Conservation (phyloP, 345 rosid species). For the Luvunga scandens region DNA sequence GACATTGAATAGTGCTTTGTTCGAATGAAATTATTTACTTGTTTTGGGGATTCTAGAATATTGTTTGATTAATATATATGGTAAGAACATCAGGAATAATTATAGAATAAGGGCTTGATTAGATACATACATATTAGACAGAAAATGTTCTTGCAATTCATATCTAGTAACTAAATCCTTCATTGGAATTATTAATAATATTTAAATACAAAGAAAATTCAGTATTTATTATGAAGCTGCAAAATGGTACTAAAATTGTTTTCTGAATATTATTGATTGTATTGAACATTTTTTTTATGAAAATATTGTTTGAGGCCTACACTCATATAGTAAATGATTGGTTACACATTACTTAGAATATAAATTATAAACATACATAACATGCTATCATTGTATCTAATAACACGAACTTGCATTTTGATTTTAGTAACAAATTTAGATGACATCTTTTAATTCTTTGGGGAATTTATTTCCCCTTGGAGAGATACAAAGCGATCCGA, state of each 20-base stretch:
- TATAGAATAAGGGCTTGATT: background rate
- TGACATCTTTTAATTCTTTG: too few species aligned
- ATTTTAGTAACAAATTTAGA: too few species aligned
- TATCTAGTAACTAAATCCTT: background rate
- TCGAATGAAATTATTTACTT: conserved; percentile 13
- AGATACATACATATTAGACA: background rate
- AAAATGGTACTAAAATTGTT: background rate
- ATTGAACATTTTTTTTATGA: background rate
- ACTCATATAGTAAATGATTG: too few species aligned
- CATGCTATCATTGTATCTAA: too few species aligned
- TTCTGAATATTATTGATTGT: background rate
- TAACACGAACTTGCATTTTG: too few species aligned
- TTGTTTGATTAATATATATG: background rate
- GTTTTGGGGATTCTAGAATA: conserved; percentile 14
- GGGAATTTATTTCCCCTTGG: background rate
- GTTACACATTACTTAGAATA: too few species aligned
- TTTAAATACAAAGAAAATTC: too few species aligned
- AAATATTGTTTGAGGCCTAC: too few species aligned
- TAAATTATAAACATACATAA: too few species aligned
- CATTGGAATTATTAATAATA: background rate
- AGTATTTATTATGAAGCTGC: background rate
- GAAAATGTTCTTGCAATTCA: background rate
- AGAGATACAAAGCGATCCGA: background rate
- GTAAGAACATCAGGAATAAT: conserved; percentile 4
- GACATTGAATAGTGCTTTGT: background rate